Conservation (phyloP, 106 monocot genomes). For the Dendrobium huoshanense region DNA sequence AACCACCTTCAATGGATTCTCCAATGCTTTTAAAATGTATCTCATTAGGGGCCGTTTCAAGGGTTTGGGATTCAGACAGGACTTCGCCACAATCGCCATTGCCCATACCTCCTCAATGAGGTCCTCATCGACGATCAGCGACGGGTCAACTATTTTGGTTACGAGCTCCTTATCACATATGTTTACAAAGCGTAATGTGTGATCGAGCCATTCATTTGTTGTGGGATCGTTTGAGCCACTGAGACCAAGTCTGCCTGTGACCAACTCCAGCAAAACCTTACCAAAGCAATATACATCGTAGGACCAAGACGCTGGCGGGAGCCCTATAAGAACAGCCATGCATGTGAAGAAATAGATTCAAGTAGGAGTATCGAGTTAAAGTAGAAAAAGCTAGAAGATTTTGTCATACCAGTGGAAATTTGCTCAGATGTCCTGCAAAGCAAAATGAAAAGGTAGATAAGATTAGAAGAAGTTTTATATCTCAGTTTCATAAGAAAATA, state of each 20-base stretch:
- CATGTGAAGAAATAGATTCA: neutral
- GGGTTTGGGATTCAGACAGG: constrained; percentile 66
- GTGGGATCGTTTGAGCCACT: constrained; percentile 37
- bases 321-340: constrained; percentile 19
- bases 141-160: constrained; percentile 66
- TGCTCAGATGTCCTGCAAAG: constrained; percentile 54
- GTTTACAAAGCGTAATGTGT: constrained; percentile 40
- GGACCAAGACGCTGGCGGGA: constrained; percentile 36
- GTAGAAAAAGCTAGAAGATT: neutral
- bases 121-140: constrained; percentile 76
- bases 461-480: neutral
- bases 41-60: constrained; percentile 46
- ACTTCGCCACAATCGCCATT: constrained; percentile 73
- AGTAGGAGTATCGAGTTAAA: neutral
- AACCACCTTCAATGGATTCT: constrained; percentile 69
- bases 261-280: constrained; percentile 72
- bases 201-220: constrained; percentile 49
- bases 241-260: constrained; percentile 62
- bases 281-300: constrained; percentile 80
- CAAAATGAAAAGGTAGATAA: neutral
- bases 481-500: too few species aligned
- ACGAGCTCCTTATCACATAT: constrained; percentile 62
- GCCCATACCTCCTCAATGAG: constrained; percentile 83
- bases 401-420: constrained; percentile 28
- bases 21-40: constrained; percentile 61